Percentiles rank a stretch among this genome's conserved stretches.
phyloP scores from a whole-genome alignment of 257 asterid genomes.

The Parsonsia alboflavescens region DNA sequence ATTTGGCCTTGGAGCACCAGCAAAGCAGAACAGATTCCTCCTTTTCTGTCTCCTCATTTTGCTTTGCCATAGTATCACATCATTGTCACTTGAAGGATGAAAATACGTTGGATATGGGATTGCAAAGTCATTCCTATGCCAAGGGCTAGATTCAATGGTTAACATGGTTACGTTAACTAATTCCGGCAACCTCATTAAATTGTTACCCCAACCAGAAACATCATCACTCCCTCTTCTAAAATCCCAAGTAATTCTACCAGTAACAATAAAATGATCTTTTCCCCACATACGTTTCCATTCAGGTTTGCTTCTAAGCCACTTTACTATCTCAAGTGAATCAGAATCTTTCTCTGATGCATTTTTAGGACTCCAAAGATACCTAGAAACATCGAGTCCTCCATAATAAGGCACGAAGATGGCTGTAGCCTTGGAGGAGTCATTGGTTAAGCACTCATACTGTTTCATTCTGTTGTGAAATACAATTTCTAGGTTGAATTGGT shows the following conservation, averaged over 20 bases:
- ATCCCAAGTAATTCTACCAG: constrained; percentile 85
- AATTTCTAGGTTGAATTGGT: constrained; percentile 69
- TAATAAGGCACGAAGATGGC: constrained; percentile 74
- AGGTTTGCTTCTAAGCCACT: constrained; percentile 38
- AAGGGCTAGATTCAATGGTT: constrained; percentile 78
- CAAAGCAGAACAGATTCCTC: constrained; percentile 48
- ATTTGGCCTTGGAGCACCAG: constrained; percentile 69
- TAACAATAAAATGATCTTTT: constrained; percentile 62
- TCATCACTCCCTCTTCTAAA: constrained; percentile 42
- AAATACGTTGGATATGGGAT: constrained; percentile 86
- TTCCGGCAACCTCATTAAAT: constrained; percentile 61
- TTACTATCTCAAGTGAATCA: constrained; percentile 29
- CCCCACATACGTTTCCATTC: constrained; percentile 69
- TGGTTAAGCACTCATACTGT: constrained; percentile 66
- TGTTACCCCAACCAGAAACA: constrained; percentile 69
- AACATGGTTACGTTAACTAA: constrained; percentile 58
- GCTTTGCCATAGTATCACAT: constrained; percentile 51
- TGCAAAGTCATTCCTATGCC: constrained; percentile 74
- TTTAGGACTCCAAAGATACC: constrained; percentile 43
- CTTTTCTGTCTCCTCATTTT: constrained; percentile 47
- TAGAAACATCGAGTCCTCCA: constrained; percentile 60
- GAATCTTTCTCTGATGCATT: constrained; percentile 37
- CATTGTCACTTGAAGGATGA: constrained; percentile 57
- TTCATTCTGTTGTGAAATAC: constrained; percentile 73
- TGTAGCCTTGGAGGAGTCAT: constrained; percentile 51